Conservation (phyloP, 2,329 filamentous ascomycete species). For the Pseudogymnoascus sp. region DNA sequence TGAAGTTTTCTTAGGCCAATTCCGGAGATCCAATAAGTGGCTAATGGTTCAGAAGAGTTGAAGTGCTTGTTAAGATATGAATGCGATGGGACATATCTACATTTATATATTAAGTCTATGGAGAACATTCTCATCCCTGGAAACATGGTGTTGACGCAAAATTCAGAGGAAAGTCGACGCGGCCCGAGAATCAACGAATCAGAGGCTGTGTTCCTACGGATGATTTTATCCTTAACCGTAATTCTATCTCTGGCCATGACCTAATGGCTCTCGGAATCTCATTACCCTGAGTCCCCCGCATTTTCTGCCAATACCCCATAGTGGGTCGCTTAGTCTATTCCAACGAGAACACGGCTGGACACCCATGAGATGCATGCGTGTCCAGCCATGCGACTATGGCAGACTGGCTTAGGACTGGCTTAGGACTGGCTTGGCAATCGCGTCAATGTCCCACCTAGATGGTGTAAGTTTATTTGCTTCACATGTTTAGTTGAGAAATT, state of each 20-base stretch:
- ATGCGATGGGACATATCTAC: neutral
- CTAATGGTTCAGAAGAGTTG: neutral
- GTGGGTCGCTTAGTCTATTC: neutral
- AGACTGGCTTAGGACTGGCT: no score
- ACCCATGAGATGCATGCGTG: neutral
- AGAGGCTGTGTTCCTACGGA: neutral
- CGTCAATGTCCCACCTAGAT: neutral
- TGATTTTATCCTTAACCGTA: no score
- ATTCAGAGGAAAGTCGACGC: neutral
- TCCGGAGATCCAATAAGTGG: neutral
- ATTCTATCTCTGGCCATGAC: no score
- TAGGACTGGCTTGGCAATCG: neutral
- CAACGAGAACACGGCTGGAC: neutral
- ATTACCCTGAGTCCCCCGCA: neutral
- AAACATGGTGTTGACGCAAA: neutral
- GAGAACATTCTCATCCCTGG: neutral
- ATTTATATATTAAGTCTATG: neutral
- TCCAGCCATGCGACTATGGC: no score
- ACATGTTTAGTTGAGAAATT: neutral
- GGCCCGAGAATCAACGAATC: conserved; percentile 1
- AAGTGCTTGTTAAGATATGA: neutral
- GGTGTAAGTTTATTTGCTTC: neutral
- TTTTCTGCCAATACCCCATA: neutral
- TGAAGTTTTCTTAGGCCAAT: neutral
- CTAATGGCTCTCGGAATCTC: no score